Evolutionary conservation across 2,329 filamentous ascomycete species (phyloP), one percentile per base, ranked within the genome.

Genomic region (Drechslera avenae): DNA sequence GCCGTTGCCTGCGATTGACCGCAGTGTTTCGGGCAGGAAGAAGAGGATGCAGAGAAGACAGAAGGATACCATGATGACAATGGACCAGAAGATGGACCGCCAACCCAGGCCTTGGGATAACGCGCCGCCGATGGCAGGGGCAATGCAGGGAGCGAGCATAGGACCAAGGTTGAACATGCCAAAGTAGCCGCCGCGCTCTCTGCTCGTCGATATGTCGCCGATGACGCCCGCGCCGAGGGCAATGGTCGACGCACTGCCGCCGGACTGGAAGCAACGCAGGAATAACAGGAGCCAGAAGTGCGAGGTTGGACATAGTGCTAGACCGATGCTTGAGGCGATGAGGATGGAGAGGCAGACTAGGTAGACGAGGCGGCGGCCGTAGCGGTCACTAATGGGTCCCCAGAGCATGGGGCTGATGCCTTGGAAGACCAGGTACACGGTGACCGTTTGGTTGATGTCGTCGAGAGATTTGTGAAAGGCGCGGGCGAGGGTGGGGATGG

Each of bases 181-280:
- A 65, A 92, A 86, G 64, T 89, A 92, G 48, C 81, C 83, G 2
- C 89, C 90, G 60, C 90, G 78, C 68, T 93, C 87, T 0, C 83
- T 80, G 37, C 82, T 85, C 0, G 86, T 84, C 0, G 86, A 81
- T 4, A 91, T 80, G 62, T 94, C 90, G 0, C 87, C 86, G 12
- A 92, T 82, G 1, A 91, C 84, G 2, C 85, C 89, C 54, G 82
- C 87, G 0, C 83, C 84, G 1, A 94, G 76, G 0, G 89, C 66
- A 23, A 77, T 76, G 3, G 74, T 77, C 18, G 71, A 70, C 4
- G 70, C 72, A 37, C 71, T 73, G 1, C 76, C 76, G 47, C 68
- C 60, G 54, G 73, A 71, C 50, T 78, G 71, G 41, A 73, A 60
- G 37, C 66, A 69, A 28, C 71, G 60, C 2, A 73, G 64, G 41